These are phyloP conservation scores for Mrakiaceae sp. DNA, from an alignment of 1,284 basidiomycete species.

Conservation along the genomic window DNA sequence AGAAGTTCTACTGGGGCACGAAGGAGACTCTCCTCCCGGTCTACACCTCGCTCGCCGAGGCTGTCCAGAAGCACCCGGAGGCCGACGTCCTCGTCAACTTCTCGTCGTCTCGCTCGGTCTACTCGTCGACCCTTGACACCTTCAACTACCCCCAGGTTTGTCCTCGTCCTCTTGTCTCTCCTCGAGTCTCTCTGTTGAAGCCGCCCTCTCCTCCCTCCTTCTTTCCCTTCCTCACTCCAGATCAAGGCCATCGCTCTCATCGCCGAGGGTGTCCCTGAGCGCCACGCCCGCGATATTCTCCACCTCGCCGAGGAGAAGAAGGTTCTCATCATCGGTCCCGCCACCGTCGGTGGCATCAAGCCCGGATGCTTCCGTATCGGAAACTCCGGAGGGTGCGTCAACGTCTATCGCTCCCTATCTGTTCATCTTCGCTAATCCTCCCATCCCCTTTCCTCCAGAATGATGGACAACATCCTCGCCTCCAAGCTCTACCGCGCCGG, in stretches of 20 bases:
- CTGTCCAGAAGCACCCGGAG: conserved; percentile 88
- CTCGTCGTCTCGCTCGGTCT: conserved; percentile 86
- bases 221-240: conserved; percentile 19
- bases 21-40: conserved; percentile 97
- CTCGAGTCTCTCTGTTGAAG: not conserved
- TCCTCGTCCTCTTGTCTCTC: conserved; percentile 2
- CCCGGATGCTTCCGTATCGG: conserved; percentile 99
- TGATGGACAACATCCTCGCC: conserved; percentile 99
- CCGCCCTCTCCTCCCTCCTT: not conserved
- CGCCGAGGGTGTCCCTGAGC: conserved; percentile 96
- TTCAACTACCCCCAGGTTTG: conserved; percentile 52
- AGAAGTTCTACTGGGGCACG: conserved; percentile 99
- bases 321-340: conserved; percentile 94
- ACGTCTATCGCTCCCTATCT: not conserved
- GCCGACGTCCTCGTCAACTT: conserved; percentile 99
- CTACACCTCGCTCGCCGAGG: conserved; percentile 87
- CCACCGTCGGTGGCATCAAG: conserved; percentile 99
- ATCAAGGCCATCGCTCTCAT: conserved; percentile 86
- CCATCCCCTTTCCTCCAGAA: conserved; percentile 41
- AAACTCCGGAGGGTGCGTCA: conserved; percentile 75
- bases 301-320: conserved; percentile 75
- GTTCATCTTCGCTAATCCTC: conserved; percentile 1
- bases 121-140: conserved; percentile 87
- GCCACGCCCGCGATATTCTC: conserved; percentile 92
- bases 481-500: conserved; percentile 98